phyloP scores from a whole-genome alignment of 495 filamentous ascomycete genomes.

The Schizothecium vesticola region DNA sequence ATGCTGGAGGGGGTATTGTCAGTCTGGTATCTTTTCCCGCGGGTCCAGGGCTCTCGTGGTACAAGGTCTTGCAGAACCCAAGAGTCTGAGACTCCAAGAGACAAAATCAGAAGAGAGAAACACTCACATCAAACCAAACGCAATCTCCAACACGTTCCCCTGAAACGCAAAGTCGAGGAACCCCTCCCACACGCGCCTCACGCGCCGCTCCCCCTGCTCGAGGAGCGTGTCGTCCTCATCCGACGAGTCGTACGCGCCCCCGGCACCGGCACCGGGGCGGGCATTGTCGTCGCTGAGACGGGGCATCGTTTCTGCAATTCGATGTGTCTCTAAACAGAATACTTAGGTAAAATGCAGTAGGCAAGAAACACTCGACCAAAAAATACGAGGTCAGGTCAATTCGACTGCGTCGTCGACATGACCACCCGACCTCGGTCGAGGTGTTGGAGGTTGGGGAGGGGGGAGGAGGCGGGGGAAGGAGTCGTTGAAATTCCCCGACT shows the following conservation, averaged over 20 bases:
- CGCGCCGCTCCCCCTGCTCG: conserved; percentile 29
- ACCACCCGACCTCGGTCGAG: not conserved
- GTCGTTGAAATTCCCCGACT: not conserved
- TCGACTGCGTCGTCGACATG: not conserved
- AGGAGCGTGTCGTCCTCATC: conserved; percentile 31
- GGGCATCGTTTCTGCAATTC: conserved; percentile 9
- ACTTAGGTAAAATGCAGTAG: not conserved
- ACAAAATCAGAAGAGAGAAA: not conserved
- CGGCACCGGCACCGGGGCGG: conserved; percentile 23
- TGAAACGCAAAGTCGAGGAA: conserved; percentile 68
- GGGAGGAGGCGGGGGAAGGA: not conserved
- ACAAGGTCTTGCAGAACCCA: too few relatives aligned
- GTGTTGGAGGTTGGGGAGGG: not conserved
- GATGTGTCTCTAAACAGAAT: not conserved
- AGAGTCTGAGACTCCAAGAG: too few relatives aligned
- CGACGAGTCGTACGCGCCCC: conserved; percentile 5
- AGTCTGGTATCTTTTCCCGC: not conserved
- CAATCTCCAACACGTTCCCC: conserved; percentile 72
- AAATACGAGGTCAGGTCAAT: not conserved
- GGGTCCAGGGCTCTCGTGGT: too few relatives aligned
- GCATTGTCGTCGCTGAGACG: not conserved
- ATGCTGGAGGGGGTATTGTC: conserved; percentile 38
- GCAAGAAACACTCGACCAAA: not conserved
- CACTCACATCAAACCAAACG: conserved; percentile 65
- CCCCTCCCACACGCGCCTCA: conserved; percentile 47